These are phyloP conservation scores for Fusarium burgessii DNA, from an alignment of 2,329 filamentous ascomycete genomes.

Conservation along the genomic window DNA sequence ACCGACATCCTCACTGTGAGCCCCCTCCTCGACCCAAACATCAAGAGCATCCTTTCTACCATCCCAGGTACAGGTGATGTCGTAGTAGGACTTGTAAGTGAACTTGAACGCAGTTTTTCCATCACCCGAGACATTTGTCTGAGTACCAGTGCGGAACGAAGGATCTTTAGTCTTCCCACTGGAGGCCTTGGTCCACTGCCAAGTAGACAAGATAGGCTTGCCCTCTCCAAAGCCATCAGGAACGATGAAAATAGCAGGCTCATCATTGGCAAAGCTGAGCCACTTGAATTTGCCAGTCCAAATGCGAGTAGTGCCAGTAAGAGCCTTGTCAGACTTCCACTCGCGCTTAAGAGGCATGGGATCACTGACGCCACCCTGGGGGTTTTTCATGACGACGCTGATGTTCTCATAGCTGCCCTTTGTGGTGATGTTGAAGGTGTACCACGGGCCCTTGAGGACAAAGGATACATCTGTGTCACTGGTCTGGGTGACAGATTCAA, in stretches of 20 bases:
- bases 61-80: constrained; percentile 30
- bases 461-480: constrained; percentile 10
- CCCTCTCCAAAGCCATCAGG: constrained; percentile 37
- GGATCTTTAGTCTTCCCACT: constrained; percentile 13
- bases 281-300: constrained; percentile 43
- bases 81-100: constrained; percentile 20
- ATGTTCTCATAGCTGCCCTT: constrained; percentile 23
- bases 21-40: constrained; percentile 13
- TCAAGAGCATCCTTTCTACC: constrained; percentile 25
- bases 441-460: constrained; percentile 7
- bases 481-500: constrained; percentile 15
- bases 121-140: too few relatives aligned
- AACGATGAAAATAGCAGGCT: constrained; percentile 36
- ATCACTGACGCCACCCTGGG: neutral
- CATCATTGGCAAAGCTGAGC: constrained; percentile 13
- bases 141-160: neutral
- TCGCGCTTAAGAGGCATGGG: constrained; percentile 10
- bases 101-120: constrained; percentile 13
- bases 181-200: constrained; percentile 32
- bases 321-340: constrained; percentile 27
- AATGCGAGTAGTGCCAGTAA: constrained; percentile 4
- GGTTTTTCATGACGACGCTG: constrained; percentile 29
- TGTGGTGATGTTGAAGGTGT: constrained; percentile 27
- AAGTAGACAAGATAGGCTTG: constrained; percentile 32
- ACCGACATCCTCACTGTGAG: constrained; percentile 4